phyloP scores from a whole-genome alignment of 2,329 filamentous ascomycete genomes.

The Fusarium sp. region DNA sequence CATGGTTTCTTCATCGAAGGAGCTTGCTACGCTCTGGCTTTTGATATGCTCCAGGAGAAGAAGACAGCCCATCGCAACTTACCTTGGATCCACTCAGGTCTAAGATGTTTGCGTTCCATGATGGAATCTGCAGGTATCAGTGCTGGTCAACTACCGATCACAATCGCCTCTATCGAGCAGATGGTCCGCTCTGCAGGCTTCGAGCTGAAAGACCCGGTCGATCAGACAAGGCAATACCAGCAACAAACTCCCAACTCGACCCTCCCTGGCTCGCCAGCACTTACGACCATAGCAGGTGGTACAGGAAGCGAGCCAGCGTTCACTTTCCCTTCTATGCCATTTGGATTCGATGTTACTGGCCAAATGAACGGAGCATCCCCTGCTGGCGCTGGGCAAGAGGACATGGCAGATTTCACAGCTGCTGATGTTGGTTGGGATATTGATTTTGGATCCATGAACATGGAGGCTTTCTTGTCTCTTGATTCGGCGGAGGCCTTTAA shows the following conservation, averaged over 20 bases:
- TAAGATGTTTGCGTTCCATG: slow-evolving; percentile 53
- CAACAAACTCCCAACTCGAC: slow-evolving; percentile 23
- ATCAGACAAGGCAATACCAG: slow-evolving; percentile 29
- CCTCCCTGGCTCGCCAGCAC: slow-evolving; percentile 35
- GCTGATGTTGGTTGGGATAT: slow-evolving; percentile 48
- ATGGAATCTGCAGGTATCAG: slow-evolving; percentile 32
- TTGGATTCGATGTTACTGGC: slow-evolving; percentile 42
- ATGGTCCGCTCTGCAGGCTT: slow-evolving; percentile 48
- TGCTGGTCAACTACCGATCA: slow-evolving; percentile 39
- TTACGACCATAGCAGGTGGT: slow-evolving; percentile 9
- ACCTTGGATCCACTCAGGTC: slow-evolving; percentile 54
- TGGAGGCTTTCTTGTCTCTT: slow-evolving; percentile 49
- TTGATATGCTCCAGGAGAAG: slow-evolving; percentile 56
- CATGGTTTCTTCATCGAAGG: slow-evolving; percentile 58
- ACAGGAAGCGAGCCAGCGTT: slow-evolving; percentile 38
- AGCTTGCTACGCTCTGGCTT: slow-evolving; percentile 55
- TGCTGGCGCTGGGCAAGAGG: slow-evolving; percentile 35
- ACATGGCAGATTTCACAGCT: slow-evolving; percentile 45
- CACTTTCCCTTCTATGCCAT: slow-evolving; percentile 47
- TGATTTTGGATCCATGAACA: slow-evolving; percentile 49
- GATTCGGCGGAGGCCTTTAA: slow-evolving; percentile 45
- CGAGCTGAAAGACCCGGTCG: slow-evolving; percentile 39
- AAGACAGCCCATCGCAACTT: slow-evolving; percentile 52
- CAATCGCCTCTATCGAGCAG: slow-evolving; percentile 45
- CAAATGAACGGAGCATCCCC: slow-evolving; percentile 39